Evolutionary conservation across 164 flowering plant species (phyloP).

Genomic region (Sextonia rubra): DNA sequence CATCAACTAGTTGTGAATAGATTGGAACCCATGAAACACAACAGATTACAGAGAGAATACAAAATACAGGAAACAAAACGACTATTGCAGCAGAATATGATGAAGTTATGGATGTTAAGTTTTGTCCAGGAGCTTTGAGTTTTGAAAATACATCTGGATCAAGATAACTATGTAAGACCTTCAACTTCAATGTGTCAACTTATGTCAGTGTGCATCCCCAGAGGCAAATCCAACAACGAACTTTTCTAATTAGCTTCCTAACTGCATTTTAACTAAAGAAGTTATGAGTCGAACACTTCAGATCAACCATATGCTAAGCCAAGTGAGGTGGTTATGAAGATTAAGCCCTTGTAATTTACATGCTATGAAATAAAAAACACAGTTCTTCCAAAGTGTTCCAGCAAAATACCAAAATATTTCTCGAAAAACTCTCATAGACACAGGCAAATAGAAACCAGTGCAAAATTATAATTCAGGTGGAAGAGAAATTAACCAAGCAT

Average conservation of each 20-base stretch:
- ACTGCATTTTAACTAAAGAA: too few species aligned
- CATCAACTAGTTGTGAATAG: neutral
- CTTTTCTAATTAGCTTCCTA: too few species aligned
- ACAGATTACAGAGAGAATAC: neutral
- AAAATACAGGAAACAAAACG: neutral
- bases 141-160: too few species aligned
- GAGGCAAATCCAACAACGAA: too few species aligned
- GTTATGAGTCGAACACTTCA: too few species aligned
- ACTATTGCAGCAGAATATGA: neutral
- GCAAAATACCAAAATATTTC: neutral
- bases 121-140: too few species aligned
- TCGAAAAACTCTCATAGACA: neutral
- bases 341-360: neutral
- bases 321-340: neutral
- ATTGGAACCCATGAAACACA: neutral
- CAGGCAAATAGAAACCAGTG: neutral
- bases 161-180: too few species aligned
- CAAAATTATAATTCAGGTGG: neutral
- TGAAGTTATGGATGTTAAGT: neutral
- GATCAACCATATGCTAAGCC: too few species aligned
- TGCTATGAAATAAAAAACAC: neutral
- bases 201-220: too few species aligned
- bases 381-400: neutral
- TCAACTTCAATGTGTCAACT: too few species aligned
- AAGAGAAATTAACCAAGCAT: neutral